A percentile compares a stretch with the other conserved stretches of the same genome.
Evolutionary conservation across 2,329 filamentous ascomycete species (phyloP).

Genomic region (Fusarium papillatum): DNA sequence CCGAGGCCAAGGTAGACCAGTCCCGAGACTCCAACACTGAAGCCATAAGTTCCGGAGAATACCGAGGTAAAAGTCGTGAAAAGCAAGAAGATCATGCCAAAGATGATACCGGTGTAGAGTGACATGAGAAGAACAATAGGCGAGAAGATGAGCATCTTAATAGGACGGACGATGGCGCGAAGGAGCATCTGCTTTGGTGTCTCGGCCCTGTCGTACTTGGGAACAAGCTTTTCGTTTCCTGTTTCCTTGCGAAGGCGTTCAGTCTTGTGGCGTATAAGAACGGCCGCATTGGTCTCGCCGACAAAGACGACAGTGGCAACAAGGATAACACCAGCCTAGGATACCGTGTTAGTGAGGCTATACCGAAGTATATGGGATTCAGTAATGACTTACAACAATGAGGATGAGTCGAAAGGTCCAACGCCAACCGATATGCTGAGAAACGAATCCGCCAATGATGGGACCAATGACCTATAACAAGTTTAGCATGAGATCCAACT

Average conservation of each 20-base stretch:
- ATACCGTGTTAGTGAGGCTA: neutral
- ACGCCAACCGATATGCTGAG: conserved; percentile 61
- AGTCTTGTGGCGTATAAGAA: conserved; percentile 18
- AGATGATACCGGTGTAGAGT: conserved; percentile 52
- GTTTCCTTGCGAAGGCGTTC: conserved; percentile 20
- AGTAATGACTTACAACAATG: conserved; percentile 47
- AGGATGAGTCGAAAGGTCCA: conserved; percentile 65
- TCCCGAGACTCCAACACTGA: conserved; percentile 39
- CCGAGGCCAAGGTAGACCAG: conserved; percentile 67
- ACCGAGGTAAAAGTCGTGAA: conserved; percentile 53
- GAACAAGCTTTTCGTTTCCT: conserved; percentile 30
- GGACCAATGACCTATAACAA: conserved; percentile 34
- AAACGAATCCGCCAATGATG: conserved; percentile 59
- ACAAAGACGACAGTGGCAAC: conserved; percentile 32
- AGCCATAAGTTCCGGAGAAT: conserved; percentile 52
- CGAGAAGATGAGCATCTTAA: conserved; percentile 65
- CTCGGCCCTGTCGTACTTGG: conserved; percentile 17
- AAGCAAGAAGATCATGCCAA: conserved; percentile 52
- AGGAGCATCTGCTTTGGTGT: conserved; percentile 34
- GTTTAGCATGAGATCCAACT: neutral
- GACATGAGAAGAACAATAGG: conserved; percentile 64
- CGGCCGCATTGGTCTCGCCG: conserved; percentile 43
- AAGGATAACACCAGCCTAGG: neutral
- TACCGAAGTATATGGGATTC: neutral
- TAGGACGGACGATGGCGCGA: conserved; percentile 54